Percentiles rank a stretch among this genome's conserved stretches.
phyloP scores from a whole-genome alignment of 495 filamentous ascomycete species.

The Podospora conica region DNA sequence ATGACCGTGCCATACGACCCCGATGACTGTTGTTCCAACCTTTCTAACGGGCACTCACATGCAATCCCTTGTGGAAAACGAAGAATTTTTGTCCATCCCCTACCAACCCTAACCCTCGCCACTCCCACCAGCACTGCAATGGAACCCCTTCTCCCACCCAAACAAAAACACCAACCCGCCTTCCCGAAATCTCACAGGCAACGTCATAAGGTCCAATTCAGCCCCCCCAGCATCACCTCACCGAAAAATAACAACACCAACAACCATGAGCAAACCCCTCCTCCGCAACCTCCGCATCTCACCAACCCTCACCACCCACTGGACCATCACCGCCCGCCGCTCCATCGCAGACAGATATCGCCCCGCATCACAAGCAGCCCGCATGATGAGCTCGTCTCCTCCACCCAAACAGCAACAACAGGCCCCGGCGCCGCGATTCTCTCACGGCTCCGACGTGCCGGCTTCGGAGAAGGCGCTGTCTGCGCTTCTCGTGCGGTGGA shows the following conservation, averaged over 20 bases:
- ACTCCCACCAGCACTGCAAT: not conserved
- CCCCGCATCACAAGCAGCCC: not conserved
- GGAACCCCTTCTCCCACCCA: not conserved
- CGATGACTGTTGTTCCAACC: not conserved
- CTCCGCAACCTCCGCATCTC: not conserved
- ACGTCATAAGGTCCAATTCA: not conserved
- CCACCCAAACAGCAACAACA: not conserved
- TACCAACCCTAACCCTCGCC: not conserved
- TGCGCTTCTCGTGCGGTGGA: constrained; percentile 37
- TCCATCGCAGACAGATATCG: not conserved
- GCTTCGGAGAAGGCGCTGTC: not conserved
- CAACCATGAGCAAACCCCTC: not conserved
- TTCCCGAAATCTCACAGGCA: not conserved
- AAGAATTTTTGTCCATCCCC: too few relatives aligned
- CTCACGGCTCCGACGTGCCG: not conserved
- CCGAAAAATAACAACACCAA: not conserved
- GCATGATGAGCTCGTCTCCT: not conserved
- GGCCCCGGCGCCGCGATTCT: not conserved
- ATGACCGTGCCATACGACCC: not conserved
- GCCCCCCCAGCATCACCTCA: too few relatives aligned
- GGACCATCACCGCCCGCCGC: not conserved
- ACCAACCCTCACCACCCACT: not conserved
- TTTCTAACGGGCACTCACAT: too few relatives aligned
- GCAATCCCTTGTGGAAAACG: too few relatives aligned
- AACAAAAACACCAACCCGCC: not conserved